phyloP scores from a whole-genome alignment of 768 basidiomycete species.

The Tulasnella calospora region DNA sequence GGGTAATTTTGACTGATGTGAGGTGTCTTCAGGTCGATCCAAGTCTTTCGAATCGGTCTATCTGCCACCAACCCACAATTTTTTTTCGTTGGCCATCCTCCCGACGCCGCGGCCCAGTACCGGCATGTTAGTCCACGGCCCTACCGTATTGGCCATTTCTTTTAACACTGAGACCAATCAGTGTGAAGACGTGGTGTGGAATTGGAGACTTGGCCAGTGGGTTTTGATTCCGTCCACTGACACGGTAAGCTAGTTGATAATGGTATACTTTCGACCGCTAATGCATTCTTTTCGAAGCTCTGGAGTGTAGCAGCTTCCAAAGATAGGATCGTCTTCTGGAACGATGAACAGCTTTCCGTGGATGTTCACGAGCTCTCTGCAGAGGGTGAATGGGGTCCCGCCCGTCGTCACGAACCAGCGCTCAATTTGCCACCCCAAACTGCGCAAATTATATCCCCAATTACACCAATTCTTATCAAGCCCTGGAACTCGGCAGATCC shows the following conservation, averaged over 20 bases:
- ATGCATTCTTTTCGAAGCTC: neutral
- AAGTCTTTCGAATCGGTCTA: no score
- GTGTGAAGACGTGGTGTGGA: neutral
- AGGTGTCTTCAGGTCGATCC: no score
- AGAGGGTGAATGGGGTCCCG: neutral
- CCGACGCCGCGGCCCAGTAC: neutral
- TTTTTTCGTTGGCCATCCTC: no score
- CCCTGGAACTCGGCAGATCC: neutral
- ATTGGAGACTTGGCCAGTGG: neutral
- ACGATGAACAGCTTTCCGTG: neutral
- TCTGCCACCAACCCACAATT: no score
- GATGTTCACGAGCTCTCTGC: neutral
- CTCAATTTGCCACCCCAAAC: neutral
- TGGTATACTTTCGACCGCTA: neutral
- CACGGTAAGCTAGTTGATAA: no score
- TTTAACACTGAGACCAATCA: neutral
- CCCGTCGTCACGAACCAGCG: neutral
- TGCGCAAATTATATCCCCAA: neutral
- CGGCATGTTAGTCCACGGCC: neutral
- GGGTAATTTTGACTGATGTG: no score
- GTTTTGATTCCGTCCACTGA: neutral
- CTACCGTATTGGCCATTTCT: neutral
- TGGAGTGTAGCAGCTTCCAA: neutral
- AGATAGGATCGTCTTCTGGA: neutral
- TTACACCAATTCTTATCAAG: neutral